phyloP scores from a whole-genome alignment of 805 yeast genomes.

The Torulaspora quercuum region DNA sequence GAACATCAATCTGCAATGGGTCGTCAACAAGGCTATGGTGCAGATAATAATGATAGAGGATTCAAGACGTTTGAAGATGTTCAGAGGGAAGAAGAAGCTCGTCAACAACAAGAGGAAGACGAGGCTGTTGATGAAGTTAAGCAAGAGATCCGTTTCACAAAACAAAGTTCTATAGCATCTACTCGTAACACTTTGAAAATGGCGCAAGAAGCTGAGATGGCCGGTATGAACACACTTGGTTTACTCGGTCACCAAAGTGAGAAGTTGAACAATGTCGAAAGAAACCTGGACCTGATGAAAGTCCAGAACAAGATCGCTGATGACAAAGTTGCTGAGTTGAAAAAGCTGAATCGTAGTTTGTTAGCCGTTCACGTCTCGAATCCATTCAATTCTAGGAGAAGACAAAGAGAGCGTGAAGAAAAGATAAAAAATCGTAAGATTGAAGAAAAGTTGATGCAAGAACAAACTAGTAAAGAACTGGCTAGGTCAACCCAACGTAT shows the following conservation, averaged over 20 bases:
- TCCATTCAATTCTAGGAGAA: constrained; percentile 82
- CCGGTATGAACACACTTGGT: constrained; percentile 81
- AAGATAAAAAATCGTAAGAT: constrained; percentile 58
- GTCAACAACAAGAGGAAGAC: constrained; percentile 58
- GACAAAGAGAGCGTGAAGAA: constrained; percentile 71
- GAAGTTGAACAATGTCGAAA: constrained; percentile 74
- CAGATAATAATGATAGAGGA: constrained; percentile 52
- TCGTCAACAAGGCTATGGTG: constrained; percentile 61
- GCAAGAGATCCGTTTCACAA: constrained; percentile 75
- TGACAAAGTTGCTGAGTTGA: constrained; percentile 74
- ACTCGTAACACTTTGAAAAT: constrained; percentile 76
- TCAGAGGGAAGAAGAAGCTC: constrained; percentile 38
- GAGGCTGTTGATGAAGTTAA: constrained; percentile 86
- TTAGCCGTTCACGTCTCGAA: constrained; percentile 77
- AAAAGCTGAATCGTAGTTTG: constrained; percentile 73
- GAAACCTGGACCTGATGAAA: constrained; percentile 68
- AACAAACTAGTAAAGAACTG: constrained; percentile 55
- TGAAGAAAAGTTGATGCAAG: constrained; percentile 59
- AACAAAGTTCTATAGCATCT: constrained; percentile 81
- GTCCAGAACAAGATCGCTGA: constrained; percentile 81
- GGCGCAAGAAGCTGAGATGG: constrained; percentile 68
- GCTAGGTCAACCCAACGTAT: constrained; percentile 67
- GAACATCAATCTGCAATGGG: constrained; percentile 3
- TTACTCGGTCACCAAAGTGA: constrained; percentile 94
- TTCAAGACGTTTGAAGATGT: constrained; percentile 35